Evolutionary conservation across 2,329 filamentous ascomycete genomes (phyloP).

Genomic region (Berkeleyomyces rouxiae): DNA sequence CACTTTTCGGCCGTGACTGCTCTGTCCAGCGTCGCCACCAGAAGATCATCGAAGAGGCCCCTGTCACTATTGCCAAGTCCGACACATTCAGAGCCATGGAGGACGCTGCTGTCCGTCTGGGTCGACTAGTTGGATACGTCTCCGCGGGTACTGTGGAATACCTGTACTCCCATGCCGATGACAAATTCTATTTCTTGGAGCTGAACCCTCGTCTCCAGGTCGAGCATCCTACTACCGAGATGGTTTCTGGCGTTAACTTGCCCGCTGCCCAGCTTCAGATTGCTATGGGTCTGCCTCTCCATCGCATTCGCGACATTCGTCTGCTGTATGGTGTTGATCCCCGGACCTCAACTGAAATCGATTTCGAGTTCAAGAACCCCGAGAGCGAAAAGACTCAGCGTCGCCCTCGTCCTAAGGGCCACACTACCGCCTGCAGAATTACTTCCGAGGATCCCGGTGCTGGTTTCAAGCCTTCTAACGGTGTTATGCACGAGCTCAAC

Average conservation of each 20-base stretch:
- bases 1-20: conserved; percentile 94
- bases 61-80: conserved; percentile 84
- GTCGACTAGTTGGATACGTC: conserved; percentile 89
- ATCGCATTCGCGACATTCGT: conserved; percentile 90
- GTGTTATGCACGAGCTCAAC: conserved; percentile 98
- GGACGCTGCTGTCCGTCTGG: conserved; percentile 83
- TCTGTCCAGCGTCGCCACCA: conserved; percentile 97
- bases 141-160: conserved; percentile 98
- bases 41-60: conserved; percentile 98
- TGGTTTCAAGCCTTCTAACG: conserved; percentile 97
- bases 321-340: conserved; percentile 92
- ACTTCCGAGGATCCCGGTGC: conserved; percentile 97
- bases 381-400: conserved; percentile 72
- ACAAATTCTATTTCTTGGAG: conserved; percentile 99
- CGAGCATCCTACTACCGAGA: conserved; percentile 97
- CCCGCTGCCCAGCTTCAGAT: conserved; percentile 95
- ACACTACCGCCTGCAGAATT: conserved; percentile 97
- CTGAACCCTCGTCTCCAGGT: conserved; percentile 98
- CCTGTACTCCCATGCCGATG: conserved; percentile 90
- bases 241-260: conserved; percentile 95
- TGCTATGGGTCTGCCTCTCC: conserved; percentile 93
- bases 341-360: conserved; percentile 69
- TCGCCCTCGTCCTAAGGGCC: conserved; percentile 81
- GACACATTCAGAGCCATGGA: conserved; percentile 93
- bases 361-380: conserved; percentile 88